Evolutionary conservation across 1,139 yeast genomes (phyloP), one percentile per base, ranked within the genome.

Genomic region (Spathaspora sp.): DNA sequence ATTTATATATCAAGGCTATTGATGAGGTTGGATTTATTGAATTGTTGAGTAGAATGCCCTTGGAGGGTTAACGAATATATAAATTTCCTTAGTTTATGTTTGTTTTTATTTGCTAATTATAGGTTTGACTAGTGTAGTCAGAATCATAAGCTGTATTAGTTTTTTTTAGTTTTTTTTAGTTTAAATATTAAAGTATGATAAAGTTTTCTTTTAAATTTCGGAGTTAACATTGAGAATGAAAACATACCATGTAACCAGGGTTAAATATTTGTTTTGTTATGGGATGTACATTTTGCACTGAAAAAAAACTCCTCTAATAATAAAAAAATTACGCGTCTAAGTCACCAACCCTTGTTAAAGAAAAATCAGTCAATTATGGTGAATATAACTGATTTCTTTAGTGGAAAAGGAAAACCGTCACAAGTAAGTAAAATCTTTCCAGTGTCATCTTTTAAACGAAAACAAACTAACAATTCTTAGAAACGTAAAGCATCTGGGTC

Each of bases 21-120:
- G 84, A 83, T 57, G 96, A 93, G 62, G 87, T 80, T 6, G 99
- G 99, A 0, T 90, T 95, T 57, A 67, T 88, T 41, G 81, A 84
- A 55, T 72, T 93, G 51, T 74, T 93, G 45, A 61, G 74, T n/a
- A 78, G 81, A 9, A 89, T 91, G 96, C 99, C 99, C 0, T 85
- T 84, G 4, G 91, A 86, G 55, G 99, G 99, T 25, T n/a, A n/a
- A n/a, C n/a, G n/a, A n/a, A n/a, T n/a, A n/a, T n/a, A n/a, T n/a
- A n/a, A n/a, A n/a, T n/a, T n/a, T n/a, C n/a, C n/a, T n/a, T n/a
- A n/a, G n/a, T n/a, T n/a, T n/a, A n/a, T n/a, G n/a, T n/a, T 20
- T 20, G 23, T 20, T 20, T 4, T 20, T 20, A 20, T 20, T 20
- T 20, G 7, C 23, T 20, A 20, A 20, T 20, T 20, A 20, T 20